Base-by-base conservation (phyloP, 2,329 filamentous ascomycete species). In the Pestalotiopsis sp. region DNA sequence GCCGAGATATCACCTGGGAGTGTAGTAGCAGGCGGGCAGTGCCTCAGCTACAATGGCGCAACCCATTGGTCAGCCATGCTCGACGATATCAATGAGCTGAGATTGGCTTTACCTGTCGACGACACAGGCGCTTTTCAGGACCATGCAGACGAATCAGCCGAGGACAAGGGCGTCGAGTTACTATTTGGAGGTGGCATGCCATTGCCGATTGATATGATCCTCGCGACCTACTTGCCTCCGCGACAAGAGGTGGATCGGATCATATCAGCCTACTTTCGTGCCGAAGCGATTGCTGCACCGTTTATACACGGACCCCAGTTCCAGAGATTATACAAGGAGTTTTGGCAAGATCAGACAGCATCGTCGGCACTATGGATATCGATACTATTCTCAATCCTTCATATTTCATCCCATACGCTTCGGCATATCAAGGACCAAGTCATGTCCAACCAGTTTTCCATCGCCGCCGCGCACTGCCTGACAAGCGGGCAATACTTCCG, bases 1-100 rank as follows among this genome's bases (percentile, higher is more conserved):
- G 23, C 57, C 1, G 23, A 36, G 3, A 6, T 27, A 23, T 23
- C 62, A 64, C 4, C 20, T 13, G 41, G 25, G 9, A 36, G 9
- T 36, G 2, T 12, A 12, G 62, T 17, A 13, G 38, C 20, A 36
- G 11, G 23, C 38, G 27, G 36, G 0, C 20, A 64, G 4, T 17
- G 12, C 14, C 25, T 49, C 20, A 27, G 14, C 23, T 66, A 66
- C 31, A 66, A 57, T 66, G 64, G 64, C 20, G 41, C 64, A 11
- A 66, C 64, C 3, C 64, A 66, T 20, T 66, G 64, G 64, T 66
- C 64, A 25, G 64, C 64, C 14, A 66, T 66, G 64, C 49, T 66
- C 7, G 45, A 56, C 3, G 64, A 66, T 25, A 66, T 66, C 20
- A 23, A 66, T 13, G 64, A 66, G 49, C 27, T 66, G 23, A 25